Percentiles rank a stretch among this genome's conserved stretches.
Conservation (phyloP, 2,329 filamentous ascomycete species). For the Calonectria fujianensis region DNA sequence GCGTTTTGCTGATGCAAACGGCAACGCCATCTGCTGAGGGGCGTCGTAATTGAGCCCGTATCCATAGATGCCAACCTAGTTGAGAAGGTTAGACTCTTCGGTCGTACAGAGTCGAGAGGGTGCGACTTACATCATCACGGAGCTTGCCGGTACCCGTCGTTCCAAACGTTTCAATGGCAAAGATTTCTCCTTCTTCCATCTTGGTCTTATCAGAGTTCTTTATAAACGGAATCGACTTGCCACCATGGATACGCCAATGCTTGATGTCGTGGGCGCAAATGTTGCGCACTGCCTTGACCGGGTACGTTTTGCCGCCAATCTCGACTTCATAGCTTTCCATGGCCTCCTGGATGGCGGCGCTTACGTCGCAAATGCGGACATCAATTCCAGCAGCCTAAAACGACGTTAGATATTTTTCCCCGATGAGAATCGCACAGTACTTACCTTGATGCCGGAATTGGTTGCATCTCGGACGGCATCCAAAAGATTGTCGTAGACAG, state of each 20-base stretch:
- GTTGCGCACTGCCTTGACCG: slow-evolving; percentile 87
- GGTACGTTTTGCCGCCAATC: slow-evolving; percentile 84
- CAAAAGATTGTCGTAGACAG: slow-evolving; percentile 82
- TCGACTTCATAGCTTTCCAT: slow-evolving; percentile 95
- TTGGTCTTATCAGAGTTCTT: slow-evolving; percentile 89
- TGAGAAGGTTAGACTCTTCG: background rate
- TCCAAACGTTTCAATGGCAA: slow-evolving; percentile 95
- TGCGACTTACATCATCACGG: slow-evolving; percentile 79
- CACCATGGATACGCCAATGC: slow-evolving; percentile 90
- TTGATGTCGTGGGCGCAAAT: slow-evolving; percentile 90
- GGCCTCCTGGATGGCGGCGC: slow-evolving; percentile 86
- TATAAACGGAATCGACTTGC: slow-evolving; percentile 92
- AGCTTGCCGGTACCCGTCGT: slow-evolving; percentile 90
- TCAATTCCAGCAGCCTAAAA: slow-evolving; percentile 82
- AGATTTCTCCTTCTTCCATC: slow-evolving; percentile 96
- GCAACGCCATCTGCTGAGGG: slow-evolving; percentile 59
- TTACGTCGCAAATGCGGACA: slow-evolving; percentile 88
- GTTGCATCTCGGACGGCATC: slow-evolving; percentile 83
- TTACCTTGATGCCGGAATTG: slow-evolving; percentile 84
- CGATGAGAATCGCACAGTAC: background rate
- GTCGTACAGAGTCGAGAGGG: rapidly evolving
- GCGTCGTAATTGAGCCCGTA: slow-evolving; percentile 67
- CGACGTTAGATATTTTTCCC: slow-evolving; percentile 20
- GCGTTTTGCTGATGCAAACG: slow-evolving; percentile 72
- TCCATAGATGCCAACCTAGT: slow-evolving; percentile 70